Conservation (phyloP, 2,329 filamentous ascomycete genomes). For the Xylaria sp. region DNA sequence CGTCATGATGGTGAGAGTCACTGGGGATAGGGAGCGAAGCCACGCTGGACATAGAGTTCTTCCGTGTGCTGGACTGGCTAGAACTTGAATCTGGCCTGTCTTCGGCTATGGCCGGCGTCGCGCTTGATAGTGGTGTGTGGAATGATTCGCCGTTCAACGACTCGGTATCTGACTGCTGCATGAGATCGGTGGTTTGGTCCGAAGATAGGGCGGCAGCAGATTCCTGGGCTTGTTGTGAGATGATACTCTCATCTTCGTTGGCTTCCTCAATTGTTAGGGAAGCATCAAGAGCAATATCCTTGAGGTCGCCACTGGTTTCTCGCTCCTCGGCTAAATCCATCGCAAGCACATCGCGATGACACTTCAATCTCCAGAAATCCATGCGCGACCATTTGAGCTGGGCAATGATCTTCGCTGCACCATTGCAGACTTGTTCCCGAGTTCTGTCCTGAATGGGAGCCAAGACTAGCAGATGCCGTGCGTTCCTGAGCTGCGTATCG, state of each 20-base stretch:
- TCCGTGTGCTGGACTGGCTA: conserved; percentile 34
- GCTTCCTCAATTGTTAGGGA: conserved; percentile 30
- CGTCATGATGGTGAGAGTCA: conserved; percentile 31
- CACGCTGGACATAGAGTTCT: conserved; percentile 41
- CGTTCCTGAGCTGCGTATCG: conserved; percentile 79
- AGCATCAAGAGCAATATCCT: conserved; percentile 19
- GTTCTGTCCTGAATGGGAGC: conserved; percentile 89
- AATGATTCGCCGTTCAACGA: conserved; percentile 42
- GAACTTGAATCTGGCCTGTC: conserved; percentile 37
- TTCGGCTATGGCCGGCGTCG: conserved; percentile 37
- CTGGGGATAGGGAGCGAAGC: conserved; percentile 37
- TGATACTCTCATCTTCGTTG: conserved; percentile 34
- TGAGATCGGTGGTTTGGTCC: conserved; percentile 32
- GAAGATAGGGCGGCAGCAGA: conserved; percentile 32
- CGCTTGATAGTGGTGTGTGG: conserved; percentile 44
- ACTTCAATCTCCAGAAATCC: conserved; percentile 87
- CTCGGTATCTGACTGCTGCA: conserved; percentile 32
- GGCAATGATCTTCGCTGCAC: conserved; percentile 77
- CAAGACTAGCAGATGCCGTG: conserved; percentile 80
- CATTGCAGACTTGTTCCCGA: conserved; percentile 76
- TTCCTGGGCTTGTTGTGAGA: conserved; percentile 34
- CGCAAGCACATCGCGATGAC: conserved; percentile 80
- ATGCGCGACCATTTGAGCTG: conserved; percentile 92
- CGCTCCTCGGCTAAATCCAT: conserved; percentile 81
- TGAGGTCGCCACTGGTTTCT: conserved; percentile 35